Percentiles rank a stretch among this genome's conserved stretches.
phyloP scores from a whole-genome alignment of 2,329 filamentous ascomycete genomes.

The Lachnellula suecica region DNA sequence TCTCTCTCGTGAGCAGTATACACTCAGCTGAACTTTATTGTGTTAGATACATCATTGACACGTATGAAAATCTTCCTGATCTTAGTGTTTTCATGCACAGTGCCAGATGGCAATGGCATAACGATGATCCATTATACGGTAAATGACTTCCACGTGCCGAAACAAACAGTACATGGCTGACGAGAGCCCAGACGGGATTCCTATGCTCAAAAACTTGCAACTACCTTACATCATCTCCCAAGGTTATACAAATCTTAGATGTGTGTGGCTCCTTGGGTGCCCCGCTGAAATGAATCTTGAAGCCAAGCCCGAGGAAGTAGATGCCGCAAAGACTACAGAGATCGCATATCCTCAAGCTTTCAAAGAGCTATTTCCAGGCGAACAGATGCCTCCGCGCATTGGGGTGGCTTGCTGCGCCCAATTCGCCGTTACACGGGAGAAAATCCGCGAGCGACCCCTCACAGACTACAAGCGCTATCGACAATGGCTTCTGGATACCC shows the following conservation, averaged over 20 bases:
- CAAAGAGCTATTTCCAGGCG: slow-evolving; percentile 41
- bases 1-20: slow-evolving; percentile 19
- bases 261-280: slow-evolving; percentile 57
- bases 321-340: slow-evolving; percentile 40
- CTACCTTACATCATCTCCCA: slow-evolving; percentile 46
- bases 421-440: slow-evolving; percentile 56
- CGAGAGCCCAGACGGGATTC: slow-evolving; percentile 47
- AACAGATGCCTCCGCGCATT: slow-evolving; percentile 46
- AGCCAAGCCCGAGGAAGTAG: slow-evolving; percentile 31
- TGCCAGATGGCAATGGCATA: slow-evolving; percentile 43
- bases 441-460: slow-evolving; percentile 45
- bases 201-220: slow-evolving; percentile 47
- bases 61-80: slow-evolving; percentile 50
- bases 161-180: too few relatives aligned
- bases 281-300: slow-evolving; percentile 43
- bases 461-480: slow-evolving; percentile 55
- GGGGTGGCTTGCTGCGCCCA: slow-evolving; percentile 61
- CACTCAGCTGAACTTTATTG: slow-evolving; percentile 35
- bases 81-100: slow-evolving; percentile 33
- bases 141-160: too few relatives aligned
- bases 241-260: slow-evolving; percentile 60
- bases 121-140: slow-evolving; percentile 21
- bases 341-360: slow-evolving; percentile 43
- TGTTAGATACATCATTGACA: slow-evolving; percentile 57
- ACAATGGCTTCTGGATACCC: slow-evolving; percentile 57